Base-by-base conservation (phyloP, 352 stramenopile species). In the Globisporangium spinosum region DNA sequence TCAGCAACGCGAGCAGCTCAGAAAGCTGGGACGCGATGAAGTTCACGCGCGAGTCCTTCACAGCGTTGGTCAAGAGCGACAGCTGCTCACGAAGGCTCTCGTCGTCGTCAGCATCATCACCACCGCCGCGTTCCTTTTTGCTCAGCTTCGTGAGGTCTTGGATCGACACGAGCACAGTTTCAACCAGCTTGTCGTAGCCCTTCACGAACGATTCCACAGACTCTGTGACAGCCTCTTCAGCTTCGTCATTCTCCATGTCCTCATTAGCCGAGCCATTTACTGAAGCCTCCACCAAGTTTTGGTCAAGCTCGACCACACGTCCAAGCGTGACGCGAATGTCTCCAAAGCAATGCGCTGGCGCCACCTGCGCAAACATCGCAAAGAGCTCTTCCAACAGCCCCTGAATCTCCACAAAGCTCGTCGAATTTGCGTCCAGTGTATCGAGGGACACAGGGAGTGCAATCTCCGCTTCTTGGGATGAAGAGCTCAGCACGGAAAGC, bases 21-120 rank as follows among this genome's bases (percentile, higher is more conserved):
- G 75, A 67, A 10, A 96, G 57, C 13, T 92, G 83, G 1, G 77
- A 80, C 20, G 82, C 76, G 43, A 96, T 87, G 6, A 87, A 77
- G 58, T 92, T 86, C 40, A 96, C 75, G 15, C 85, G 83, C 9
- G 82, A 84, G 35, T 85, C 75, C 71, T 94, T 93, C n/a, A 93
- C 64, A 29, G 78, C 79, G 0, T 68, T 71, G 4, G 70, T 87
- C 32, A 94, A 66, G 51, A 65, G 66, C 23, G 68, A 64, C 43
- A 94, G 63, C 67, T 90, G 79, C 9, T 85, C 76, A 6, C 80
- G 80, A 64, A 94, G 73, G 4, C 67, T 73, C 27, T 65, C 60
- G 15, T 67, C 69, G 0, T 59, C 45, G 13, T 59, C 56, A 20
- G 85, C 67, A 15, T 53, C 66, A 0, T 83, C 64, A n/a, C 73